A percentile compares a stretch with the other conserved stretches of the same genome.
phyloP scores from a whole-genome alignment of 2,329 filamentous ascomycete genomes.

The Penicillium capsulatum region DNA sequence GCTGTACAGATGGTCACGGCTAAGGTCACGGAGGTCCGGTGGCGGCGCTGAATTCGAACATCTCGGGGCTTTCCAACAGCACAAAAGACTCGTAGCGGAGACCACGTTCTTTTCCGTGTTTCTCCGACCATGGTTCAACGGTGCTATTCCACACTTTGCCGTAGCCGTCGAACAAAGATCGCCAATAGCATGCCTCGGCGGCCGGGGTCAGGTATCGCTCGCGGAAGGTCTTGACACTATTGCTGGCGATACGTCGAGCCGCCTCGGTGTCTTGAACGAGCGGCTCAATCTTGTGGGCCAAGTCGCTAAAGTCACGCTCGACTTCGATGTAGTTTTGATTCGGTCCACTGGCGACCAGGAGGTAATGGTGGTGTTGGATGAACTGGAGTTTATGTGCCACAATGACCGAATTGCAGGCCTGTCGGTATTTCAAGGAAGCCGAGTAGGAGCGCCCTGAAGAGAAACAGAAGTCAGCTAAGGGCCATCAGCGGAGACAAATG shows the following conservation, averaged over 20 bases:
- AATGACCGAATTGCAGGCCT: conserved; percentile 48
- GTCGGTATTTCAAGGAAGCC: conserved; percentile 49
- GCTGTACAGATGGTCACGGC: too few species aligned
- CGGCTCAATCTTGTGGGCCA: conserved; percentile 39
- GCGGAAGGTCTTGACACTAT: conserved; percentile 45
- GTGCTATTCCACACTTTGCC: conserved; percentile 23
- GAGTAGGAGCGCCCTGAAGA: conserved; percentile 45
- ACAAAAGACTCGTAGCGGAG: conserved; percentile 33
- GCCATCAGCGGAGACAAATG: background rate
- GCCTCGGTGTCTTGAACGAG: conserved; percentile 36
- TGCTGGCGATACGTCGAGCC: conserved; percentile 46
- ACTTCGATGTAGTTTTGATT: conserved; percentile 49
- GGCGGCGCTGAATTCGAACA: conserved; percentile 23
- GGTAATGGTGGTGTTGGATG: conserved; percentile 47
- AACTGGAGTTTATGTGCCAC: conserved; percentile 47
- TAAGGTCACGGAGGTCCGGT: too few species aligned
- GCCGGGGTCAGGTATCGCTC: conserved; percentile 50
- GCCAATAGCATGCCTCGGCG: conserved; percentile 52
- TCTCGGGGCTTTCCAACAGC: conserved; percentile 25
- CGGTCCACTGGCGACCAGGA: conserved; percentile 42
- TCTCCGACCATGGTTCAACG: conserved; percentile 12
- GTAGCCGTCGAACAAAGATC: conserved; percentile 38
- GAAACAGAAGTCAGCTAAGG: too few species aligned
- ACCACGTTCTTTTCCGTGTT: conserved; percentile 15
- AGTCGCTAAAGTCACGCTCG: conserved; percentile 53